A percentile compares a stretch with the other conserved stretches of the same genome.
Evolutionary conservation across 768 basidiomycete species (phyloP).

Genomic region (Psilocybe cubensis): DNA sequence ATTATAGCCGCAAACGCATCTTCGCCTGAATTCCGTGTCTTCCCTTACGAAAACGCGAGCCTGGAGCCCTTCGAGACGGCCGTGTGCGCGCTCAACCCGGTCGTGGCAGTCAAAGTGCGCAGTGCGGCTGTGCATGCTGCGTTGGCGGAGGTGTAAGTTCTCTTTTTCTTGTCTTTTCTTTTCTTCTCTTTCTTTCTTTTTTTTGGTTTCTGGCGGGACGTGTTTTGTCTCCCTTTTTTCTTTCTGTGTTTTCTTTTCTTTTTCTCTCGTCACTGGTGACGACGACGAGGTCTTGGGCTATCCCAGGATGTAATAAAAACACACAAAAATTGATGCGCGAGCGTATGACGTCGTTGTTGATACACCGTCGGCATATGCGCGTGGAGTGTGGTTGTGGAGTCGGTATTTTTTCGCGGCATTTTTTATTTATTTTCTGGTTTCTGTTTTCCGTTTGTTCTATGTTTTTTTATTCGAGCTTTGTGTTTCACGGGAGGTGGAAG

Average conservation of each 20-base stretch:
- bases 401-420: no score
- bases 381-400: no score
- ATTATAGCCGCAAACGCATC: conserved; percentile 21
- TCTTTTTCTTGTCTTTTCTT: conserved; percentile 29
- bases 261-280: conserved; percentile 1
- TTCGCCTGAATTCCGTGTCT: conserved; percentile 68
- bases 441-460: no score
- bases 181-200: not conserved
- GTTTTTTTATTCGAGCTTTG: no score
- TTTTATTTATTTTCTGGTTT: no score
- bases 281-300: no score
- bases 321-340: no score
- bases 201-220: not conserved
- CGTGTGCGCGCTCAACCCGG: conserved; percentile 73
- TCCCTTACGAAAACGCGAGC: conserved; percentile 76
- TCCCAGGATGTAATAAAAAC: no score
- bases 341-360: no score
- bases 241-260: conserved; percentile 8
- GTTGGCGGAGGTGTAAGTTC: conserved; percentile 61
- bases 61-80: conserved; percentile 79
- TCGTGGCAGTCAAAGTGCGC: conserved; percentile 82
- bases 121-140: conserved; percentile 83
- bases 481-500: no score
- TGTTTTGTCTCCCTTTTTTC: conserved; percentile 2
- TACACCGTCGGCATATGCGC: no score